A percentile compares a stretch with the other conserved stretches of the same genome.
Conservation (phyloP, 768 basidiomycete genomes). For the Russula earlei region DNA sequence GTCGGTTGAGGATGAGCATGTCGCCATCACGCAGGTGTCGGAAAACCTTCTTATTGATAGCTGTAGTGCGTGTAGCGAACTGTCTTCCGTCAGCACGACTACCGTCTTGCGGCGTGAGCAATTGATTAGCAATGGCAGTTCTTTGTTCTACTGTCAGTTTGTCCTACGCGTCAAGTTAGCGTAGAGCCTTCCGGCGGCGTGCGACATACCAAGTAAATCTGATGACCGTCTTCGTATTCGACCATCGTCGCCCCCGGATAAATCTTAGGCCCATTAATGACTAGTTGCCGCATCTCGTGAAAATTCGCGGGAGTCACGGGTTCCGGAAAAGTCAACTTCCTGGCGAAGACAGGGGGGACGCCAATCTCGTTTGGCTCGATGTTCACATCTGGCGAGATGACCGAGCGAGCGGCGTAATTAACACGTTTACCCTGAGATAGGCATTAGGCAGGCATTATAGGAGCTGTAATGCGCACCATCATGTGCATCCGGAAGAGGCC, state of each 20-base stretch:
- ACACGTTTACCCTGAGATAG: constrained; percentile 86
- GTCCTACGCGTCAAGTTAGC: constrained; percentile 42
- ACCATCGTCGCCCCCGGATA: constrained; percentile 94
- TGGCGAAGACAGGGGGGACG: constrained; percentile 93
- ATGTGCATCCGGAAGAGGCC: constrained; percentile 97
- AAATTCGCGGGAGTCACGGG: constrained; percentile 91
- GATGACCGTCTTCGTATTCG: constrained; percentile 88
- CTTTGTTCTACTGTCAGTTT: constrained; percentile 81
- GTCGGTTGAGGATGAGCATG: constrained; percentile 90
- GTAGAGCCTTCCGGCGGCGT: neutral
- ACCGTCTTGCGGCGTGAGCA: constrained; percentile 84
- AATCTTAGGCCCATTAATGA: constrained; percentile 79
- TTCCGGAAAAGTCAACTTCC: constrained; percentile 94
- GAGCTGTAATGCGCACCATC: constrained; percentile 60
- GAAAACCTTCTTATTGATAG: constrained; percentile 95
- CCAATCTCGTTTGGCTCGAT: constrained; percentile 99
- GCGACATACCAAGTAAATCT: constrained; percentile 63
- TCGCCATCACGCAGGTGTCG: constrained; percentile 92
- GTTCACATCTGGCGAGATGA: constrained; percentile 98
- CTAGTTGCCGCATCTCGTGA: constrained; percentile 76
- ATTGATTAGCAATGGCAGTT: constrained; percentile 90
- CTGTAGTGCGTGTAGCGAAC: constrained; percentile 65
- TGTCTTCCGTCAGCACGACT: constrained; percentile 41
- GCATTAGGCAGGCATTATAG: constrained; percentile 1
- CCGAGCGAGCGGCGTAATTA: constrained; percentile 98